Evolutionary conservation across 306 rosid genomes (phyloP).

Genomic region (Dalbergia cultrata): DNA sequence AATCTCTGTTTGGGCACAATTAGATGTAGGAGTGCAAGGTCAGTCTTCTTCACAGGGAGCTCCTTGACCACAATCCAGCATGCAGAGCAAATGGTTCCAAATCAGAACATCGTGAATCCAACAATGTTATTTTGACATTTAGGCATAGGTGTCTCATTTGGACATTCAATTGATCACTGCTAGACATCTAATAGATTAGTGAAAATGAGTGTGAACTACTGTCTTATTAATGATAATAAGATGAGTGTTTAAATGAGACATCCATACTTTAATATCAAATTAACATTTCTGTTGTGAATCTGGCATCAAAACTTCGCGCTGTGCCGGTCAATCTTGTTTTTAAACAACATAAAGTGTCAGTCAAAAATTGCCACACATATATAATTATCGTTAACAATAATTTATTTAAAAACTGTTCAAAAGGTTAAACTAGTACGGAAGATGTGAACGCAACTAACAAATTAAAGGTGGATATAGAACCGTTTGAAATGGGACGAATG

Average conservation of each 20-base stretch:
- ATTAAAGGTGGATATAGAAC: no score
- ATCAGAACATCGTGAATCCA: background rate
- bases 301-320: background rate
- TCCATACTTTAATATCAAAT: no score
- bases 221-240: no score
- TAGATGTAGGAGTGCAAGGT: constrained; percentile 37
- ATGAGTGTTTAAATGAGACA: no score
- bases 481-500: no score
- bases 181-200: no score
- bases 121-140: no score
- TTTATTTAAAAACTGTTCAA: background rate
- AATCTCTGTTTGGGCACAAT: constrained; percentile 37
- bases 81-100: background rate
- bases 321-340: background rate
- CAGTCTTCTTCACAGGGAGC: constrained; percentile 22
- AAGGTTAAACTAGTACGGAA: background rate
- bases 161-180: no score
- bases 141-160: no score
- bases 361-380: background rate
- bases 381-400: background rate
- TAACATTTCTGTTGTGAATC: no score
- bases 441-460: background rate
- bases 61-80: constrained; percentile 47
- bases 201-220: no score
- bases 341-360: background rate